phyloP scores from a whole-genome alignment of 495 filamentous ascomycete genomes.

The Hypoxylon trugodes region DNA sequence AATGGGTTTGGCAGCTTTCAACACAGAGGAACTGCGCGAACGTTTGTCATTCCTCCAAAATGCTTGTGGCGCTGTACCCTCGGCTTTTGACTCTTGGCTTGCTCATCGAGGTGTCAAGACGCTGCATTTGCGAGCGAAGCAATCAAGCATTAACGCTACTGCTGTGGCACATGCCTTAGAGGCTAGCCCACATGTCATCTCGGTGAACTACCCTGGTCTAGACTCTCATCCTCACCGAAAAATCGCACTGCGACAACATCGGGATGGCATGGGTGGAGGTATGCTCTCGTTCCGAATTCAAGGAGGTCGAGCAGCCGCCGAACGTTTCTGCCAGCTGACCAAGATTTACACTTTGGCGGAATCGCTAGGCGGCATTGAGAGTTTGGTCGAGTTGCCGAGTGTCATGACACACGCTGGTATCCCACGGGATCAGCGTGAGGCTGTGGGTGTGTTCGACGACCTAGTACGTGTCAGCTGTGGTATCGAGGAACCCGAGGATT shows the following conservation, averaged over 20 bases:
- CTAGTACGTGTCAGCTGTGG: slow-evolving; percentile 94
- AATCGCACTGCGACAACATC: slow-evolving; percentile 89
- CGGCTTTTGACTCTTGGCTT: slow-evolving; percentile 97
- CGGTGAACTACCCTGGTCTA: slow-evolving; percentile 94
- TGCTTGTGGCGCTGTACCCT: slow-evolving; percentile 93
- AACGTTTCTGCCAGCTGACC: slow-evolving; percentile 89
- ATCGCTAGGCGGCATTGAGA: slow-evolving; percentile 92
- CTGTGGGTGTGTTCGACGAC: slow-evolving; percentile 94
- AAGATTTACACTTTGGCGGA: slow-evolving; percentile 94
- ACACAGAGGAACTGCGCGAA: slow-evolving; percentile 77
- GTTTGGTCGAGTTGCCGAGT: slow-evolving; percentile 86
- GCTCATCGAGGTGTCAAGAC: slow-evolving; percentile 99
- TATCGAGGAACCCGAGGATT: slow-evolving; percentile 88
- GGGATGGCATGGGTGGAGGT: slow-evolving; percentile 92
- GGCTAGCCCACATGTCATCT: slow-evolving; percentile 78
- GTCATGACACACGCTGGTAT: slow-evolving; percentile 98
- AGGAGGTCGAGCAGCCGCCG: slow-evolving; percentile 86
- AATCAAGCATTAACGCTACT: slow-evolving; percentile 83
- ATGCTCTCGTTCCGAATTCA: slow-evolving; percentile 97
- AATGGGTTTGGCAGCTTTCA: slow-evolving; percentile 98
- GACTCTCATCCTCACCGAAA: slow-evolving; percentile 83
- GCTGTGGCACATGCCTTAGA: slow-evolving; percentile 80
- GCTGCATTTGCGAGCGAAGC: slow-evolving; percentile 87
- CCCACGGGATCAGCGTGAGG: slow-evolving; percentile 86
- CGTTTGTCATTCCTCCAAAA: slow-evolving; percentile 93